Conservation (phyloP, 2,329 filamentous ascomycete genomes). For the Cadophora luteo-olivacea region DNA sequence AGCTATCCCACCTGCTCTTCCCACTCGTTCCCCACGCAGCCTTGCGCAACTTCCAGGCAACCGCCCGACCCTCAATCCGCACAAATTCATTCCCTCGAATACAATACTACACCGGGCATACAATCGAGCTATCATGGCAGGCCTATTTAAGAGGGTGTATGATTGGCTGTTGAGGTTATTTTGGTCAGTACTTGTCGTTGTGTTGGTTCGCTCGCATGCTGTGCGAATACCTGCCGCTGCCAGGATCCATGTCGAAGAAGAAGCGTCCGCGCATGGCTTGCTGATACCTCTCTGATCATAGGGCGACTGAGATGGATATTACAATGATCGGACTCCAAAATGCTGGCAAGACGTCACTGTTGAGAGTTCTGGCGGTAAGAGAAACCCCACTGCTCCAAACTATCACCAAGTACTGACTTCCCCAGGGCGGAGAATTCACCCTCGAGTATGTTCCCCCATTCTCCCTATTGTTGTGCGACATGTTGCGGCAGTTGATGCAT, state of each 20-base stretch:
- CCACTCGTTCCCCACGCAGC: constrained; percentile 32
- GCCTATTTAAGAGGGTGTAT: constrained; percentile 92
- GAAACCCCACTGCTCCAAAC: constrained; percentile 33
- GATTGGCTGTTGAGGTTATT: constrained; percentile 98
- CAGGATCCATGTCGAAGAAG: neutral
- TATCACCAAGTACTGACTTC: constrained; percentile 45
- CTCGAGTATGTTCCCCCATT: constrained; percentile 78
- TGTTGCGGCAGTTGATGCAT: neutral
- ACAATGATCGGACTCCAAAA: constrained; percentile 99
- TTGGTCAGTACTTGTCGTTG: constrained; percentile 70
- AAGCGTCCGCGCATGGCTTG: neutral
- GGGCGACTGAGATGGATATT: constrained; percentile 99
- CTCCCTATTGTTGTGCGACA: neutral
- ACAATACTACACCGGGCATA: constrained; percentile 16
- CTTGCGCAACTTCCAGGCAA: constrained; percentile 39
- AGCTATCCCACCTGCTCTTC: constrained; percentile 28
- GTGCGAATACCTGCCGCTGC: constrained; percentile 27
- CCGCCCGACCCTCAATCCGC: constrained; percentile 18
- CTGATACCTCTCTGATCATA: constrained; percentile 48
- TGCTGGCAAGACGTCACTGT: constrained; percentile 93
- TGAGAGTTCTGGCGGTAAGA: constrained; percentile 93
- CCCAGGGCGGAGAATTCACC: constrained; percentile 95
- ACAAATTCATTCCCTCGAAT: constrained; percentile 12
- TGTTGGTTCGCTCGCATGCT: constrained; percentile 20
- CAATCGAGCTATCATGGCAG: constrained; percentile 71